Conservation (phyloP, 2,329 filamentous ascomycete genomes). For the Xylaria multiplex region DNA sequence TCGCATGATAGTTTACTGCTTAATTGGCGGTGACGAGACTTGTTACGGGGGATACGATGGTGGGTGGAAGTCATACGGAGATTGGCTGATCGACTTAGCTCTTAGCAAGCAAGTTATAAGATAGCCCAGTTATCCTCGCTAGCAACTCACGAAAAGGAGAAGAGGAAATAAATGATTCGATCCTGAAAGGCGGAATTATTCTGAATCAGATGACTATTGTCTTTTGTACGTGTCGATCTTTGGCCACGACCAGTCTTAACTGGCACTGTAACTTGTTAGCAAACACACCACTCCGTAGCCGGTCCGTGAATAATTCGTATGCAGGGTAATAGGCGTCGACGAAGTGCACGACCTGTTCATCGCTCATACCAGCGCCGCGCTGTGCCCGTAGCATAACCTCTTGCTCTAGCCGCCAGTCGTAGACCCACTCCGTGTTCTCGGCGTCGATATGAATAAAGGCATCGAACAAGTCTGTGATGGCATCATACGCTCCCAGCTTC, state of each 20-base stretch:
- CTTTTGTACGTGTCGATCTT: conserved; percentile 68
- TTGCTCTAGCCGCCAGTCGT: conserved; percentile 85
- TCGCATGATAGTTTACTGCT: conserved; percentile 15
- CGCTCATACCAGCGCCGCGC: conserved; percentile 82
- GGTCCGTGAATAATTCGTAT: conserved; percentile 74
- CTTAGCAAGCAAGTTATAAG: conserved; percentile 31
- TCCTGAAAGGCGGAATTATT: background rate
- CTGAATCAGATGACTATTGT: conserved; percentile 60
- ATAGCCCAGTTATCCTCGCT: conserved; percentile 37
- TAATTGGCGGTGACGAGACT: background rate
- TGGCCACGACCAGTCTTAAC: conserved; percentile 69
- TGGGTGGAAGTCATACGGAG: conserved; percentile 17
- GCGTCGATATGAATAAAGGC: conserved; percentile 73
- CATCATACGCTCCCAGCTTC: conserved; percentile 58
- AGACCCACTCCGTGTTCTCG: conserved; percentile 77
- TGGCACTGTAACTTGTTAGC: conserved; percentile 61
- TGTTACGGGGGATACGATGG: conserved; percentile 2
- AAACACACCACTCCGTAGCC: conserved; percentile 67
- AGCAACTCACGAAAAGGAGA: conserved; percentile 6
- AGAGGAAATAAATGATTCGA: conserved; percentile 6
- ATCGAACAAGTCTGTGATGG: conserved; percentile 61
- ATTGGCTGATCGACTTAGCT: conserved; percentile 12
- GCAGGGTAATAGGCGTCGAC: conserved; percentile 76
- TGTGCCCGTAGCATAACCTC: conserved; percentile 74
- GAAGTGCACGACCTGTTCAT: conserved; percentile 80